Conservation (phyloP, 23 red algal genomes). For the Gracilaria gracilis region DNA sequence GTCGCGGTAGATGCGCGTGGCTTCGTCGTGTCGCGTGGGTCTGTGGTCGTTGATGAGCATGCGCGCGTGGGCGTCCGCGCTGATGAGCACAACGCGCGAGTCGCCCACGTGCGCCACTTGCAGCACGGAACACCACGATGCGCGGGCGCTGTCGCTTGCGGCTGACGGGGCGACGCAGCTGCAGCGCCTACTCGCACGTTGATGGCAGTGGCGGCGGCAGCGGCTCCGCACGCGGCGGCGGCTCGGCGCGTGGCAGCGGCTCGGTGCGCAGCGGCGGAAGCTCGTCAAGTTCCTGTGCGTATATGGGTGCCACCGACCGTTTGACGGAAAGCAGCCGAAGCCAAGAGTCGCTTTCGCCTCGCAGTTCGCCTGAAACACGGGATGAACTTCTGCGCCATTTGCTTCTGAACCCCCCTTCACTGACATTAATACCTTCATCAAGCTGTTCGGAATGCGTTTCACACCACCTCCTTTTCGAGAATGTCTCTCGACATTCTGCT, state of each 20-base stretch:
- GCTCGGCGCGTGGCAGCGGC: too few species aligned
- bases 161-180: too few species aligned
- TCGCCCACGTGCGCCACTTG: constrained; percentile 81
- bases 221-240: too few species aligned
- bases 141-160: too few species aligned
- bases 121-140: too few species aligned
- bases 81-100: constrained; percentile 57
- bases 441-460: constrained; percentile 25
- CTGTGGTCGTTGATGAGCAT: constrained; percentile 45
- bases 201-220: too few species aligned
- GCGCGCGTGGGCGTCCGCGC: constrained; percentile 14
- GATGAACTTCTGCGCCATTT: constrained; percentile 1
- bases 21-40: constrained; percentile 51
- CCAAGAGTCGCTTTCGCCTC: background rate
- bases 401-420: background rate
- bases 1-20: constrained; percentile 52
- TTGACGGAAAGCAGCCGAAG: background rate
- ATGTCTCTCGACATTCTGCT: background rate
- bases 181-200: too few species aligned
- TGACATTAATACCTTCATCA: constrained; percentile 9
- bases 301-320: background rate
- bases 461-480: constrained; percentile 14
- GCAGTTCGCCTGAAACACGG: background rate
- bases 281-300: background rate
- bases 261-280: too few species aligned